Evolutionary conservation across 495 filamentous ascomycete species (phyloP).

Genomic region (Glutinoglossum americanum): DNA sequence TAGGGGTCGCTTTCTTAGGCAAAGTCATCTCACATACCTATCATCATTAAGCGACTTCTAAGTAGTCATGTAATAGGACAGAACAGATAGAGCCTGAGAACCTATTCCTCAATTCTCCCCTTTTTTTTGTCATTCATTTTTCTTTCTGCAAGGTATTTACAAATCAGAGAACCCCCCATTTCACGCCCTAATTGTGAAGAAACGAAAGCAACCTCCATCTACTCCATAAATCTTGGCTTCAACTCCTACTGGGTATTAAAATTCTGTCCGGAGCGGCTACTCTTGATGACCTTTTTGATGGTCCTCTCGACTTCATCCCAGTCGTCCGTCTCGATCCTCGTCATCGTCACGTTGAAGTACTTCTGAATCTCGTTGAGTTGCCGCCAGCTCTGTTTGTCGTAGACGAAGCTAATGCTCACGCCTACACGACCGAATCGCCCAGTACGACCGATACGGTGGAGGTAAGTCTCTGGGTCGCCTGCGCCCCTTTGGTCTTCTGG

Average conservation of each 20-base stretch:
- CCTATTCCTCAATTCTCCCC: too few relatives aligned
- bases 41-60: too few relatives aligned
- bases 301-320: slow-evolving; percentile 73
- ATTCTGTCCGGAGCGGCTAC: slow-evolving; percentile 41
- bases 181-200: background rate
- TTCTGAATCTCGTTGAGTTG: slow-evolving; percentile 56
- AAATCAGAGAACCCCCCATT: background rate
- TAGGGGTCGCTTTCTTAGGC: too few relatives aligned
- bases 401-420: slow-evolving; percentile 80
- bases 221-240: background rate
- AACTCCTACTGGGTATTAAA: background rate
- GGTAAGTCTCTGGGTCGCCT: slow-evolving; percentile 80
- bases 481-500: slow-evolving; percentile 24
- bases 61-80: too few relatives aligned
- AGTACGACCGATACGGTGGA: slow-evolving; percentile 94
- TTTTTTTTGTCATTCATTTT: too few relatives aligned
- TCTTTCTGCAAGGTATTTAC: background rate
- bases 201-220: background rate
- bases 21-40: too few relatives aligned
- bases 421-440: slow-evolving; percentile 96
- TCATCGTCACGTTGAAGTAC: slow-evolving; percentile 40
- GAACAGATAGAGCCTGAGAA: too few relatives aligned
- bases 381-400: slow-evolving; percentile 50
- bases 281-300: slow-evolving; percentile 70
- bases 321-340: slow-evolving; percentile 40